Evolutionary conservation across 2,329 filamentous ascomycete genomes (phyloP).

Genomic region (Colletotrichum musae): DNA sequence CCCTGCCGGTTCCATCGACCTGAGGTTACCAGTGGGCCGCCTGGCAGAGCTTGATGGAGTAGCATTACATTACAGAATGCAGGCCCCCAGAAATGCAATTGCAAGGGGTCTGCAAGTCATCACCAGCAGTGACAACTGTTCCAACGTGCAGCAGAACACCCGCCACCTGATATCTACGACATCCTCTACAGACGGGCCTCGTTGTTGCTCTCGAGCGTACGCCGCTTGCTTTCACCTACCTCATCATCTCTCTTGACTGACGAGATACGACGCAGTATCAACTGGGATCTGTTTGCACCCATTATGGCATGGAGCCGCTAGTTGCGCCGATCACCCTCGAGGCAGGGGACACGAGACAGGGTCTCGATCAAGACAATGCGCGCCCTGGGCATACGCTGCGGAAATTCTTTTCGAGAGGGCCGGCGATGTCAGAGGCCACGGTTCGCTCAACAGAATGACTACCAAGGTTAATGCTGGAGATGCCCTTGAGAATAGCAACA

Average conservation of each 20-base stretch:
- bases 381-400: too few species aligned
- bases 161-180: conserved; percentile 12
- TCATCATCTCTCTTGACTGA: background rate
- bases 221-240: background rate
- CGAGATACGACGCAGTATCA: background rate
- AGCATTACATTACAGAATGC: conserved; percentile 8
- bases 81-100: conserved; percentile 27
- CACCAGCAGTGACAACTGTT: conserved; percentile 11
- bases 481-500: too few species aligned
- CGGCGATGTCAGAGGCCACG: too few species aligned
- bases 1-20: conserved; percentile 19
- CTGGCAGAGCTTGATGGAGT: background rate
- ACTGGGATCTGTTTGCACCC: conserved; percentile 8
- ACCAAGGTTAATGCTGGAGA: too few species aligned
- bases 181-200: background rate
- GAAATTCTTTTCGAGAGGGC: too few species aligned
- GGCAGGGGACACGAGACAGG: conserved; percentile 8
- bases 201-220: background rate
- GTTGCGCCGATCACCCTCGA: conserved; percentile 24
- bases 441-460: too few species aligned
- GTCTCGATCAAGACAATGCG: conserved; percentile 12
- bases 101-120: conserved; percentile 34
- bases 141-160: conserved; percentile 33
- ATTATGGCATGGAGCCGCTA: conserved; percentile 26
- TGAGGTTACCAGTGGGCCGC: conserved; percentile 16